Evolutionary conservation across 768 basidiomycete genomes (phyloP).

Genomic region (Tylopilus intermedius): DNA sequence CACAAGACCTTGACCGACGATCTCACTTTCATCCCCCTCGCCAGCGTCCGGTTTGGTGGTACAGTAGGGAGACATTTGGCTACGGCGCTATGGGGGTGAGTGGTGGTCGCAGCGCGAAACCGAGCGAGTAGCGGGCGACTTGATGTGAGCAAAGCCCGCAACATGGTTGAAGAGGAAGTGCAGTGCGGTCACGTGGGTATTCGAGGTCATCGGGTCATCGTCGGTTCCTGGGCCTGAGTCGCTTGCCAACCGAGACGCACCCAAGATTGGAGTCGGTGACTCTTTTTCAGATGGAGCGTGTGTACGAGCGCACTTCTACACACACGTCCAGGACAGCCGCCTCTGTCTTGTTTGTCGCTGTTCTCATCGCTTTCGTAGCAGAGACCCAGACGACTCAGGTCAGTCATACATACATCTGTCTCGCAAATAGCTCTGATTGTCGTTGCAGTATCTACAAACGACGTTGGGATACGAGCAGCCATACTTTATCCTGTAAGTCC

Average conservation of each 20-base stretch:
- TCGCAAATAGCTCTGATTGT: constrained; percentile 1
- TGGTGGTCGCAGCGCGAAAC: constrained; percentile 36
- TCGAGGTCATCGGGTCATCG: background rate
- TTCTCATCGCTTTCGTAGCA: constrained; percentile 66
- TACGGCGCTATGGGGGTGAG: constrained; percentile 31
- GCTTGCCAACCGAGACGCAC: background rate
- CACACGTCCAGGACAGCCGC: constrained; percentile 37
- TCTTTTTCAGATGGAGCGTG: constrained; percentile 3
- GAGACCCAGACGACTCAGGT: constrained; percentile 81
- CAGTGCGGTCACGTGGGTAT: constrained; percentile 10
- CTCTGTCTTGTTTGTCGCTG: constrained; percentile 50
- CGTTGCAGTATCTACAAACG: constrained; percentile 69
- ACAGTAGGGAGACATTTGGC: constrained; percentile 17
- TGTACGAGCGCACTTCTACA: background rate
- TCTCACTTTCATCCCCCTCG: constrained; percentile 94
- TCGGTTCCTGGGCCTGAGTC: too few species aligned
- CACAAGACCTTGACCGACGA: constrained; percentile 93
- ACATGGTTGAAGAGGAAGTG: constrained; percentile 22
- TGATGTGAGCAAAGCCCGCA: constrained; percentile 60
- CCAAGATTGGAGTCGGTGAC: background rate
- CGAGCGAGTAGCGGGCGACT: constrained; percentile 59
- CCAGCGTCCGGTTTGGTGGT: constrained; percentile 32
- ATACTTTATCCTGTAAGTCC: constrained; percentile 77
- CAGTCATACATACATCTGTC: constrained; percentile 9
- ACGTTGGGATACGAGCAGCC: constrained; percentile 77